A percentile compares a stretch with the other conserved stretches of the same genome.
Evolutionary conservation across 371 early-diverging fungal species (phyloP).

Genomic region (Smittium culicis): DNA sequence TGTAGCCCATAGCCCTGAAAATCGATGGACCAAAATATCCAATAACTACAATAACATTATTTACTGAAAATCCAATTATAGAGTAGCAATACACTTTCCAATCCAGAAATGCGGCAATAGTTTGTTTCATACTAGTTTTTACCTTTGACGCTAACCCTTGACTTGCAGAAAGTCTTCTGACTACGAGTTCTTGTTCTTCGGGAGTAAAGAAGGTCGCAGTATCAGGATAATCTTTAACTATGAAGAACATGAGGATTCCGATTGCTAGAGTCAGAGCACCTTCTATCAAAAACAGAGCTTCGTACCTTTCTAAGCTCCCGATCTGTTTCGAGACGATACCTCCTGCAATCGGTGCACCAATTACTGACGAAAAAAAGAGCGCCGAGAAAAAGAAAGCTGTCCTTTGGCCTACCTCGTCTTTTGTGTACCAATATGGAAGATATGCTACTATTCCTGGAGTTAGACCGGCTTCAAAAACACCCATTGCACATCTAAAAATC

Average conservation of each 20-base stretch:
- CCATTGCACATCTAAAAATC: constrained; percentile 33
- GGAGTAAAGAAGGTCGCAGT: constrained; percentile 21
- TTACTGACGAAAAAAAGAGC: constrained; percentile 29
- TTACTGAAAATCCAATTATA: constrained; percentile 5
- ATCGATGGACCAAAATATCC: constrained; percentile 12
- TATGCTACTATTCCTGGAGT: constrained; percentile 40
- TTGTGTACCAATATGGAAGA: constrained; percentile 39
- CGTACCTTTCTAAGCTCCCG: constrained; percentile 35
- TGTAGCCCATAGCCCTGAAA: constrained; percentile 13
- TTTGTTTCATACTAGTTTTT: constrained; percentile 15
- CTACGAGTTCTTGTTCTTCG: constrained; percentile 18
- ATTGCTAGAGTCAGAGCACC: constrained; percentile 33
- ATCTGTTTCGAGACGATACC: neutral
- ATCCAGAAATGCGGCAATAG: constrained; percentile 18
- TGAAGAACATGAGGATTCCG: constrained; percentile 17
- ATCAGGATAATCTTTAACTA: constrained; percentile 25
- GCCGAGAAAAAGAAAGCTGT: constrained; percentile 33
- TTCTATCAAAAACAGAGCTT: constrained; percentile 43
- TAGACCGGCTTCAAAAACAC: constrained; percentile 41
- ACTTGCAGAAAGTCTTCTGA: constrained; percentile 17
- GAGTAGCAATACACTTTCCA: constrained; percentile 19
- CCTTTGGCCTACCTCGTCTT: constrained; percentile 26
- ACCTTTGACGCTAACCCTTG: constrained; percentile 14
- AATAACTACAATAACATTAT: constrained; percentile 1
- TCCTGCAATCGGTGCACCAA: constrained; percentile 33